These are phyloP conservation scores for Cercophora scortea DNA, from an alignment of 495 filamentous ascomycete genomes.

Conservation along the genomic window DNA sequence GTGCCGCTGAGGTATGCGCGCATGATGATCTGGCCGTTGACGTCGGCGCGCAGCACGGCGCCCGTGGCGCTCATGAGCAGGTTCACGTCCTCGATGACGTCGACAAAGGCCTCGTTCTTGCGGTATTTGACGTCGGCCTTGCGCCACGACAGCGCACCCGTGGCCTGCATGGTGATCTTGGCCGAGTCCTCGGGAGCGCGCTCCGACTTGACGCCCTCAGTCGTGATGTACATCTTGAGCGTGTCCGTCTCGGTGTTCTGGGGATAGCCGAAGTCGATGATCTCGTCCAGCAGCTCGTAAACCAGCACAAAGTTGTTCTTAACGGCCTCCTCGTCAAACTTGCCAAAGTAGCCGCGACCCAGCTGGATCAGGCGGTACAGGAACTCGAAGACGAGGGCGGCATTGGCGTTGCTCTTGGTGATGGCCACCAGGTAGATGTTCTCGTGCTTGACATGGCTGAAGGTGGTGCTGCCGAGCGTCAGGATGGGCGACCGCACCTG, in stretches of 20 bases:
- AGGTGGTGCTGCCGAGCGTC: slow-evolving; percentile 94
- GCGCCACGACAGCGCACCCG: slow-evolving; percentile 93
- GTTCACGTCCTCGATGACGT: slow-evolving; percentile 99
- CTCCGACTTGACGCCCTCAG: slow-evolving; percentile 96
- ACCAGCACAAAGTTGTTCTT: slow-evolving; percentile 99
- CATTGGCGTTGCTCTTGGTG: slow-evolving; percentile 99
- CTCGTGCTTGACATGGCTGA: slow-evolving; percentile 98
- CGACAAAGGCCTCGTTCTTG: slow-evolving; percentile 98
- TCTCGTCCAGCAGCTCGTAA: slow-evolving; percentile 97
- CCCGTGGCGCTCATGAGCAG: slow-evolving; percentile 96
- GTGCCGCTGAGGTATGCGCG: slow-evolving; percentile 95
- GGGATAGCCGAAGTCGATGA: slow-evolving; percentile 98
- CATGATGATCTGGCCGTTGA: slow-evolving; percentile 98
- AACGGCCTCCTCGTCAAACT: slow-evolving; percentile 98
- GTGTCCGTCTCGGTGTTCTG: slow-evolving; percentile 99
- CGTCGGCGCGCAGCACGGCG: slow-evolving; percentile 91
- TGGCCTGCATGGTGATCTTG: slow-evolving; percentile 98
- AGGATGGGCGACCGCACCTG: slow-evolving; percentile 97
- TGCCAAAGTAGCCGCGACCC: slow-evolving; percentile 94
- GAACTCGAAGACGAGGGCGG: slow-evolving; percentile 96
- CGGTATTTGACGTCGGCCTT: slow-evolving; percentile 97
- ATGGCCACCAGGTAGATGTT: slow-evolving; percentile 98
- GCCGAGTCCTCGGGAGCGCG: slow-evolving; percentile 87
- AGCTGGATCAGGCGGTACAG: slow-evolving; percentile 84
- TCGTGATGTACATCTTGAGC: slow-evolving; percentile 99